These are phyloP conservation scores for Hyphodiscus hymeniophilus DNA, from an alignment of 495 filamentous ascomycete genomes.

Conservation along the genomic window DNA sequence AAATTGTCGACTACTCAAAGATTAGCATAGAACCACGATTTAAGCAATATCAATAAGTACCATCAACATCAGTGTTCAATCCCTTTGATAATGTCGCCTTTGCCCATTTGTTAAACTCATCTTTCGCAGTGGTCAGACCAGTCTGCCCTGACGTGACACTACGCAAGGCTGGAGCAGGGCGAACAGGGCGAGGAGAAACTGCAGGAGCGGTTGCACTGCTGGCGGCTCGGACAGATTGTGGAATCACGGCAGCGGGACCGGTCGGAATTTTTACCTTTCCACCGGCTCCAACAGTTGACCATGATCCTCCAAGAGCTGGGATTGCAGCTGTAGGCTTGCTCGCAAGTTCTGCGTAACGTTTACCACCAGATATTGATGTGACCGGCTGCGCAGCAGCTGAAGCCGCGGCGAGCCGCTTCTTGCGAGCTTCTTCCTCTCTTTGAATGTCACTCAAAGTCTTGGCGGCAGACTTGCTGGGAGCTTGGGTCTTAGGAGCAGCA, in stretches of 20 bases:
- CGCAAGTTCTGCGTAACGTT: conserved; percentile 93
- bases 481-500: conserved; percentile 47
- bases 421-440: conserved; percentile 88
- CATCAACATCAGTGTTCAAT: conserved; percentile 51
- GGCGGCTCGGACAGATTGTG: conserved; percentile 60
- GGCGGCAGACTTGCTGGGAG: conserved; percentile 32
- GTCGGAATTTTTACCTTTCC: conserved; percentile 78
- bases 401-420: conserved; percentile 58
- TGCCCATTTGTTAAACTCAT: conserved; percentile 93
- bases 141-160: conserved; percentile 27
- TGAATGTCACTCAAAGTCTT: conserved; percentile 96
- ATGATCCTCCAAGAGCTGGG: conserved; percentile 49
- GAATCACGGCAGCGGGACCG: conserved; percentile 36
- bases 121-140: conserved; percentile 53
- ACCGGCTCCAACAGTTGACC: conserved; percentile 94
- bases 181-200: conserved; percentile 24
- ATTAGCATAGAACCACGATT: not conserved
- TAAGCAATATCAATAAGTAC: conserved; percentile 28
- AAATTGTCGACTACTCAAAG: conserved; percentile 65
- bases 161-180: conserved; percentile 11
- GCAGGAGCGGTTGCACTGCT: conserved; percentile 36
- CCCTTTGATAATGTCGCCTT: conserved; percentile 58
- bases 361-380: conserved; percentile 50
- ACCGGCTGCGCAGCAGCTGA: conserved; percentile 42
- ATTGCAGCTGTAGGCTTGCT: conserved; percentile 51